Evolutionary conservation across 768 basidiomycete species (phyloP), one percentile per base, ranked within the genome.

Genomic region (Tylopilus rubrobrunneus): DNA sequence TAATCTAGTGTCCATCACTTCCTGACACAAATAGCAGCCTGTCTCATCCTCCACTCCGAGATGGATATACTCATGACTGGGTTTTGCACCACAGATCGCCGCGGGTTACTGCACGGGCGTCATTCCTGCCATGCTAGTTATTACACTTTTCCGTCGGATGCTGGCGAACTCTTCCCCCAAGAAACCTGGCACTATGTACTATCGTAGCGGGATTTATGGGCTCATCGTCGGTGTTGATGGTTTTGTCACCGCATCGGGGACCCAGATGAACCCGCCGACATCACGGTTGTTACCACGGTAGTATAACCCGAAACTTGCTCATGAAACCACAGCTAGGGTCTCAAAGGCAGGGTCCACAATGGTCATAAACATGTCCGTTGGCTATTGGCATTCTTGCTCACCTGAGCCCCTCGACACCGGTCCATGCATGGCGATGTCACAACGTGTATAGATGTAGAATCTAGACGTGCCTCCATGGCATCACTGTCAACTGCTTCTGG

Each of bases 361-460:
- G 56, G 60, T 41, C n/a, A 48, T 58, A 41, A 39, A 33, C 48
- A 44, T 37, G 41, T 45, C 42, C 27, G 19, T 29, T 45, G 47
- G n/a, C 41, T 37, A 15, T 29, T 45, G 47, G 23, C 34, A 28
- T 45, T 39, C 19, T 19, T 57, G 49, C 29, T 42, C 51, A 28
- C 55, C 36, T 51, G 42, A 28, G 28, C 25, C 45, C 37, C 29
- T 58, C 28, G 40, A 31, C 45, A 27, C 33, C 31, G 27, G 31
- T 15, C 21, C 29, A 40, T 37, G 44, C 41, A 28, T 33, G 27
- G 48, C 9, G 25, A 5, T 53, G 44, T 53, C 36, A 25, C 52
- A 49, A 41, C 36, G 45, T 52, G 42, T 29, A 36, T 9, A 21
- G 17, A 23, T 5, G 17, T 43, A 7, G 8, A 8, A 31, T 34